Conservation (phyloP, 192 early-diverging fungal species). For the Podila clonocystis region DNA sequence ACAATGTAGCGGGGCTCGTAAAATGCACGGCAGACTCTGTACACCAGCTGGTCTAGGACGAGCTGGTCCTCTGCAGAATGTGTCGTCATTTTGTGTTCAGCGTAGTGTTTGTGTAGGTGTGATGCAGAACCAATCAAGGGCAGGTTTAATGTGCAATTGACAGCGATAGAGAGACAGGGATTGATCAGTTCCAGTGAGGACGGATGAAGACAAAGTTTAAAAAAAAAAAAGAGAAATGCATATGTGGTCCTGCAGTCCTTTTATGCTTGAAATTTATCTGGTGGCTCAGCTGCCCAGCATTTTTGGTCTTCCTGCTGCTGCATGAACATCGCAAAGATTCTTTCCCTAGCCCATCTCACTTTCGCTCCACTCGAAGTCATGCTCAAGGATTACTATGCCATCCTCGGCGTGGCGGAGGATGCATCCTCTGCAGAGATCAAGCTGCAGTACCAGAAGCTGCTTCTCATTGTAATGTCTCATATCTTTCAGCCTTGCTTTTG, state of each 20-base stretch:
- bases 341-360: too few relatives aligned
- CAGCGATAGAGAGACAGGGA: neutral
- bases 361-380: neutral
- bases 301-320: neutral
- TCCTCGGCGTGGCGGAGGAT: conserved; percentile 57
- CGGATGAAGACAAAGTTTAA: neutral
- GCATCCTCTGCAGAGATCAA: conserved; percentile 61
- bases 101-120: neutral
- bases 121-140: neutral
- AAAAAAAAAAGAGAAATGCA: neutral
- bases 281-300: neutral
- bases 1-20: conserved; percentile 83
- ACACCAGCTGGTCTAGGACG: conserved; percentile 70
- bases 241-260: neutral
- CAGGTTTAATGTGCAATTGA: neutral
- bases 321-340: too few relatives aligned
- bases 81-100: conserved; percentile 13
- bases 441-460: conserved; percentile 62
- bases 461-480: conserved; percentile 54
- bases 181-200: neutral
- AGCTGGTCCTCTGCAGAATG: conserved; percentile 47
- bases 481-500: neutral
- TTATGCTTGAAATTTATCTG: neutral
- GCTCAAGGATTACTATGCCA: conserved; percentile 63
- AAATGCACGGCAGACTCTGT: conserved; percentile 85